Evolutionary conservation across 768 basidiomycete genomes (phyloP).

Genomic region (Naganishia vaughanmartiniae): DNA sequence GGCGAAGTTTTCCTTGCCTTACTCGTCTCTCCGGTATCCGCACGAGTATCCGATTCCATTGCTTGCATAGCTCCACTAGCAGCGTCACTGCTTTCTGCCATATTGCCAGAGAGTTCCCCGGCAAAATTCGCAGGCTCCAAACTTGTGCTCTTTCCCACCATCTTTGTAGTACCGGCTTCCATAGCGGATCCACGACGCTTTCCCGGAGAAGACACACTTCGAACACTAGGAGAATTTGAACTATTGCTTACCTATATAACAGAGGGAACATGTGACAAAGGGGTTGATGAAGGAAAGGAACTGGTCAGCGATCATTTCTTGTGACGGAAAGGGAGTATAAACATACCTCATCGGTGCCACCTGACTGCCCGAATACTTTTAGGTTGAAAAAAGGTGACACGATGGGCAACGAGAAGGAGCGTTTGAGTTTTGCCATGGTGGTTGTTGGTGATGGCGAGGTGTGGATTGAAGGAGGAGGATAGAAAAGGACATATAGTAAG

Average conservation of each 20-base stretch:
- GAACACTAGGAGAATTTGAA: constrained; percentile 10
- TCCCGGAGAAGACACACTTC: constrained; percentile 29
- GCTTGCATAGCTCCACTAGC: not conserved
- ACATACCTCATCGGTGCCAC: constrained; percentile 49
- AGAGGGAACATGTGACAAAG: not conserved
- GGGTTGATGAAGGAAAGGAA: not conserved
- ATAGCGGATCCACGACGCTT: not conserved
- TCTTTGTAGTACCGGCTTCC: not conserved
- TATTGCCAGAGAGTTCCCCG: not conserved
- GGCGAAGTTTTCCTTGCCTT: not conserved
- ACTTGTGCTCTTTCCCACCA: not conserved
- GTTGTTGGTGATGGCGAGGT: constrained; percentile 1
- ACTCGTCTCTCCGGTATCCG: not conserved
- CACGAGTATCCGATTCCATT: not conserved
- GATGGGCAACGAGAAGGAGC: constrained; percentile 50
- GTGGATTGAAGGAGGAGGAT: constrained; percentile 8
- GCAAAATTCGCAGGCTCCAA: not conserved
- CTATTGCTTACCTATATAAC: constrained; percentile 38
- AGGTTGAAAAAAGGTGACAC: constrained; percentile 44
- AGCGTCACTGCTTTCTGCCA: not conserved
- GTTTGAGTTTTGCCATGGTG: constrained; percentile 48
- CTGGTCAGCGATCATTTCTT: not conserved
- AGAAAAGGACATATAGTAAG: not conserved
- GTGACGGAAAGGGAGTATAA: not conserved
- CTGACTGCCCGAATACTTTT: constrained; percentile 46